phyloP scores from a whole-genome alignment of 2,329 filamentous ascomycete genomes.

The Daldinia sp. region DNA sequence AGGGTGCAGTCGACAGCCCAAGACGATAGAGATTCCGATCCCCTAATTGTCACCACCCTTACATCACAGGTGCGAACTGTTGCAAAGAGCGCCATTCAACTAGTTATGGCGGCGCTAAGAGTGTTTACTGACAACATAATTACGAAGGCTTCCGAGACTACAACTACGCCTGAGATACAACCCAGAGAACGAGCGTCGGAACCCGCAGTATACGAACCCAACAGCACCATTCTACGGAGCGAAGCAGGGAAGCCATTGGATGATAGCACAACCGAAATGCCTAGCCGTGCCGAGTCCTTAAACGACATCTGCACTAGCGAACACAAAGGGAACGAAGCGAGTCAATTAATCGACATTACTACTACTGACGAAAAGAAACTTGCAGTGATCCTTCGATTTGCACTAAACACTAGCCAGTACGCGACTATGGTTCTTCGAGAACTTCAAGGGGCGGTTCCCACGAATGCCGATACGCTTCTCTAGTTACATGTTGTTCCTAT shows the following conservation, averaged over 20 bases:
- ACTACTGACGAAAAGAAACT: constrained; percentile 41
- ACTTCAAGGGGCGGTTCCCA: constrained; percentile 40
- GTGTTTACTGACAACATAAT: constrained; percentile 36
- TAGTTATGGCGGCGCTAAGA: constrained; percentile 35
- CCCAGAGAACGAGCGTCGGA: constrained; percentile 5
- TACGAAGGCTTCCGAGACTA: constrained; percentile 28
- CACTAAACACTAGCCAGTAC: constrained; percentile 47
- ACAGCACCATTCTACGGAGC: background rate
- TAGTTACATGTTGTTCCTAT: background rate
- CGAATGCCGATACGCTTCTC: constrained; percentile 5
- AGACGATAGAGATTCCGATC: constrained; percentile 7
- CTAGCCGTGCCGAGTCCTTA: background rate
- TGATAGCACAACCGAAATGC: background rate
- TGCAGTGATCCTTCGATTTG: constrained; percentile 47
- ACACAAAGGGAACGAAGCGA: constrained; percentile 1
- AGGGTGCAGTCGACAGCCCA: constrained; percentile 7
- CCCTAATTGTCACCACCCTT: constrained; percentile 30
- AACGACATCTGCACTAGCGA: background rate
- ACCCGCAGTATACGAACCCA: background rate
- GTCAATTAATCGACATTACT: constrained; percentile 1
- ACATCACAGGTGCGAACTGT: constrained; percentile 42
- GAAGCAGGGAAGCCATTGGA: background rate
- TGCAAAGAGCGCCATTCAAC: constrained; percentile 29
- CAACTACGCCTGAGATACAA: constrained; percentile 12
- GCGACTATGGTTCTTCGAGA: constrained; percentile 48